Conservation (phyloP, 2,329 filamentous ascomycete species). For the Alternaria incomplexa region DNA sequence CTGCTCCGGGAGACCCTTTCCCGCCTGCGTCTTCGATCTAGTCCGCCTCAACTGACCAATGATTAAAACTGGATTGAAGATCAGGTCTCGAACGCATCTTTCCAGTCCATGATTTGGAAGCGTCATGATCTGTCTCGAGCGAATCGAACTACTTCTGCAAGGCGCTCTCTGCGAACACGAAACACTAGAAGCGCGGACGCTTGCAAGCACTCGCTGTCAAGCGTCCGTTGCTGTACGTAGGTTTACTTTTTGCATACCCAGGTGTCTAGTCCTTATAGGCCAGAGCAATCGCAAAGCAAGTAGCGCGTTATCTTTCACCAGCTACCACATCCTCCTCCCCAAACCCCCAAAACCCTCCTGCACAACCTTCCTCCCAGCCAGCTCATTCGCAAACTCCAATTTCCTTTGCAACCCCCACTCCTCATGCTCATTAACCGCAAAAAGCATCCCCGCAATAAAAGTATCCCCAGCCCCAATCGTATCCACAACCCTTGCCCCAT, state of each 20-base stretch:
- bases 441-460: constrained; percentile 75
- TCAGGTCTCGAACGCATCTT: background rate
- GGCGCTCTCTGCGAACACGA: background rate
- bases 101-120: background rate
- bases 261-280: background rate
- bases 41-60: background rate
- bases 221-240: background rate
- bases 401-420: constrained; percentile 59
- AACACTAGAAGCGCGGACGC: background rate
- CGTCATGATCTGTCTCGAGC: background rate
- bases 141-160: background rate
- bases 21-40: constrained; percentile 1
- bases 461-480: constrained; percentile 77
- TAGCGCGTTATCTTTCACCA: background rate
- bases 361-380: constrained; percentile 72
- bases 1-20: constrained; percentile 1
- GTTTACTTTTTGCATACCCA: background rate
- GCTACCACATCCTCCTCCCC: constrained; percentile 13
- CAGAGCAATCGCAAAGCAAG: background rate
- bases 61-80: background rate
- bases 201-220: background rate
- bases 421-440: constrained; percentile 60
- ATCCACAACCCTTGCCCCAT: constrained; percentile 50
- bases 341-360: constrained; percentile 65
- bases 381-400: constrained; percentile 66